phyloP scores from a whole-genome alignment of 352 stramenopile genomes.

The Phytophthora constricta region DNA sequence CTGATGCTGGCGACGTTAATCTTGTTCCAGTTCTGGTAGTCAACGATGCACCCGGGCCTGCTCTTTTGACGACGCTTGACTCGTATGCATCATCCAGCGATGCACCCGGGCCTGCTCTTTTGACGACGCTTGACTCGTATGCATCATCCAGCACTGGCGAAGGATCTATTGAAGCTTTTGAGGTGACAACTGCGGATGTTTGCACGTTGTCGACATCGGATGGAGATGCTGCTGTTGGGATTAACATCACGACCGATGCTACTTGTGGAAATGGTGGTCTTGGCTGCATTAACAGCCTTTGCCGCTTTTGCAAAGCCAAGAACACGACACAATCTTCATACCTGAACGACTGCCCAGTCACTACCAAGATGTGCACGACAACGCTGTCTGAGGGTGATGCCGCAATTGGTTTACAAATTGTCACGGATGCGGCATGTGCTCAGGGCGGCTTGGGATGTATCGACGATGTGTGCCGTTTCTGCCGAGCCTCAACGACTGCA shows the following conservation, averaged over 20 bases:
- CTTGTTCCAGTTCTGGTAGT: no score
- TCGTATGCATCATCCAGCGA: no score
- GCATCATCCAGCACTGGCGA: neutral
- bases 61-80: no score
- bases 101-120: no score
- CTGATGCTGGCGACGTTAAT: neutral
- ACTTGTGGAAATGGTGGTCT: slow-evolving; percentile 30
- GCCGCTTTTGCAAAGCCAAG: slow-evolving; percentile 38
- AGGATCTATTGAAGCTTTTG: slow-evolving; percentile 3
- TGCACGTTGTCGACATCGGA: slow-evolving; percentile 33
- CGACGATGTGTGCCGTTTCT: slow-evolving; percentile 44
- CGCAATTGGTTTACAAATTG: slow-evolving; percentile 31
- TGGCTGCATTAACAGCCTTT: slow-evolving; percentile 42
- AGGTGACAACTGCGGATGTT: neutral
- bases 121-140: neutral
- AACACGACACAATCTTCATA: slow-evolving; percentile 20
- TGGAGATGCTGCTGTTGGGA: slow-evolving; percentile 38
- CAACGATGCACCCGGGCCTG: no score
- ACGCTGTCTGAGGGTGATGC: slow-evolving; percentile 32
- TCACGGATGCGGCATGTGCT: slow-evolving; percentile 34
- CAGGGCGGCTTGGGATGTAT: slow-evolving; percentile 48
- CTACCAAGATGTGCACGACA: slow-evolving; percentile 17
- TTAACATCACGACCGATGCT: slow-evolving; percentile 30
- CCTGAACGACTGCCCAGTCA: slow-evolving; percentile 16
- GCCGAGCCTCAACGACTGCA: slow-evolving; percentile 20